Percentiles rank a stretch among this genome's conserved stretches.
Evolutionary conservation across 345 rosid genomes (phyloP).

Genomic region (Gossypium raimondii): DNA sequence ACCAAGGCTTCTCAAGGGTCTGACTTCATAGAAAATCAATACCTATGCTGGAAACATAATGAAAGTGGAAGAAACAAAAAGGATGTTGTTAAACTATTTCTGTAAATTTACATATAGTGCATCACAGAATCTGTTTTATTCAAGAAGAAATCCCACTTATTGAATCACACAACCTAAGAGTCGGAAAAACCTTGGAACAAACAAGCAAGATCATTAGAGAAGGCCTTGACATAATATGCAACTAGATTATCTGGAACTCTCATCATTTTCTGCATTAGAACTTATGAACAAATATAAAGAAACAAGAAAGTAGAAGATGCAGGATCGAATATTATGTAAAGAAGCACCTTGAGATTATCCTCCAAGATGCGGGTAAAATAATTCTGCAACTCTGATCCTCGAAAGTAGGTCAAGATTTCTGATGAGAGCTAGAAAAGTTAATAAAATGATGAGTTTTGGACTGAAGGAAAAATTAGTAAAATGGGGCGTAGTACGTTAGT

Average conservation of each 20-base stretch:
- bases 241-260: not conserved
- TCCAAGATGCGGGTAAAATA: constrained; percentile 94
- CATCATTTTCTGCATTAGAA: not conserved
- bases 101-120: too few species aligned
- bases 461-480: too few species aligned
- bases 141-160: not conserved
- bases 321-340: not conserved
- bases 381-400: constrained; percentile 96
- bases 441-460: too few species aligned
- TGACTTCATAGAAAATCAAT: not conserved
- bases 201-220: not conserved
- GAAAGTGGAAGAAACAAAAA: not conserved
- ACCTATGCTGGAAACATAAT: not conserved
- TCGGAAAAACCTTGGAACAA: not conserved
- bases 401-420: constrained; percentile 89
- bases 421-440: too few species aligned
- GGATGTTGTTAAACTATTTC: not conserved
- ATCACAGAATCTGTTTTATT: not conserved
- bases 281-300: not conserved
- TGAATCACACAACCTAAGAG: not conserved
- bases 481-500: too few species aligned
- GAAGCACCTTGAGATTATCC: constrained; percentile 80
- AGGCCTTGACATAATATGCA: not conserved
- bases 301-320: not conserved
- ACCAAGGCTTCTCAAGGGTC: not conserved